Evolutionary conservation across 116 monocot genomes (phyloP).

Genomic region (Iris pallida): DNA sequence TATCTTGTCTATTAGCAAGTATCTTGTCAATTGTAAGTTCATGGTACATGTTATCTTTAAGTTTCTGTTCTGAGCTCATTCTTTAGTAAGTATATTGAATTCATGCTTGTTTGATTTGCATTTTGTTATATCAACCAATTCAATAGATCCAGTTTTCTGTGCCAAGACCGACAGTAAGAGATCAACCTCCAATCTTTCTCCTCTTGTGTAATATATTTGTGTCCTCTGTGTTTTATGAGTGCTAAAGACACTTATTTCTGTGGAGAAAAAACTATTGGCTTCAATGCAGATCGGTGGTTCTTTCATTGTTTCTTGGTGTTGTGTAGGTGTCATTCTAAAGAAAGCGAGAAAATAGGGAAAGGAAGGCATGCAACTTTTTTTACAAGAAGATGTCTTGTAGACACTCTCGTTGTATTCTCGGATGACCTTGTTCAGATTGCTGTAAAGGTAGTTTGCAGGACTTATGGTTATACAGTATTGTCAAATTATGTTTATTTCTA

Average conservation of each 20-base stretch:
- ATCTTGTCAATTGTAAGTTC: too few species aligned
- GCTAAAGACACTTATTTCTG: background rate
- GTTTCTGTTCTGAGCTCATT: too few species aligned
- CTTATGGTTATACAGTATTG: background rate
- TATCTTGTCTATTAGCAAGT: too few species aligned
- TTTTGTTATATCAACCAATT: too few species aligned
- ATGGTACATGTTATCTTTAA: too few species aligned
- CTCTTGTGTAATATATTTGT: background rate
- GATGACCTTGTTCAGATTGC: conserved; percentile 58
- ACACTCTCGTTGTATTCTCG: conserved; percentile 54
- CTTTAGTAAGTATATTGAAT: too few species aligned
- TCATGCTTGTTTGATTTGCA: too few species aligned
- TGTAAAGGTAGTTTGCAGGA: conserved; percentile 38
- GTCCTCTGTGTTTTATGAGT: background rate
- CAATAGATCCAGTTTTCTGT: too few species aligned
- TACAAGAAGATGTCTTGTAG: conserved; percentile 33
- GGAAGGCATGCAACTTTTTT: conserved; percentile 30
- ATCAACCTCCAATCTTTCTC: background rate
- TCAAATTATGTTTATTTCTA: background rate
- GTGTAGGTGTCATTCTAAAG: conserved; percentile 56
- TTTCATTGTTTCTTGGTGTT: background rate
- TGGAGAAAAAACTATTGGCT: too few species aligned
- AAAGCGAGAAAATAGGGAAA: conserved; percentile 47
- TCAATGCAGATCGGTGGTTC: too few species aligned
- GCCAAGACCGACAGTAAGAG: too few species aligned